These are phyloP conservation scores for Pyrenochaeta sp. DNA, from an alignment of 2,329 filamentous ascomycete genomes.

Conservation along the genomic window DNA sequence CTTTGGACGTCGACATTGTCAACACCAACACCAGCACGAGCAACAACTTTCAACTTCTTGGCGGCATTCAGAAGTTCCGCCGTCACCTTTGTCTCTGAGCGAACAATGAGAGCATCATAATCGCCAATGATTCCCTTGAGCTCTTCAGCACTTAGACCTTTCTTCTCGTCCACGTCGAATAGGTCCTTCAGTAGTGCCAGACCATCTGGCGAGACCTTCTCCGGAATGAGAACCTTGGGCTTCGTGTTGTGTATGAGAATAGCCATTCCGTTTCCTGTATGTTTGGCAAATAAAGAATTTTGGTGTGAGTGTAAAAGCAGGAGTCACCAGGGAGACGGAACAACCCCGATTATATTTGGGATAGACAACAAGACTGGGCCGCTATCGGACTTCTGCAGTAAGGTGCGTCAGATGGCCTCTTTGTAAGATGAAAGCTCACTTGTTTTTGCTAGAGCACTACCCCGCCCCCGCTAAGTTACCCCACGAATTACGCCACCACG, in stretches of 20 bases:
- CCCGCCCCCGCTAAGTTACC: slow-evolving; percentile 43
- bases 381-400: slow-evolving; percentile 35
- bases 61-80: slow-evolving; percentile 71
- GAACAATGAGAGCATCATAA: slow-evolving; percentile 80
- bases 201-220: slow-evolving; percentile 82
- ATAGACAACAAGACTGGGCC: slow-evolving; percentile 22
- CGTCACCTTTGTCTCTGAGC: slow-evolving; percentile 83
- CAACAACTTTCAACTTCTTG: slow-evolving; percentile 77
- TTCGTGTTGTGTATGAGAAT: slow-evolving; percentile 39
- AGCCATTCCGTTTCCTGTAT: slow-evolving; percentile 36
- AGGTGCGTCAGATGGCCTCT: slow-evolving; percentile 35
- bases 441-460: slow-evolving; percentile 31
- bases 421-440: slow-evolving; percentile 30
- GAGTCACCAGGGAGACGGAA: neutral
- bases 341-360: slow-evolving; percentile 16
- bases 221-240: slow-evolving; percentile 74
- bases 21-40: slow-evolving; percentile 79
- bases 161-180: slow-evolving; percentile 74
- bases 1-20: slow-evolving; percentile 81
- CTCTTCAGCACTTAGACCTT: slow-evolving; percentile 68
- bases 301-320: neutral
- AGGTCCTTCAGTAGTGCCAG: slow-evolving; percentile 71
- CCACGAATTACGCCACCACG: slow-evolving; percentile 36
- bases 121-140: slow-evolving; percentile 71
- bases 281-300: neutral